A percentile compares a stretch with the other conserved stretches of the same genome.
Evolutionary conservation across 495 filamentous ascomycete genomes (phyloP).

Genomic region (Penicillium tannophilum): DNA sequence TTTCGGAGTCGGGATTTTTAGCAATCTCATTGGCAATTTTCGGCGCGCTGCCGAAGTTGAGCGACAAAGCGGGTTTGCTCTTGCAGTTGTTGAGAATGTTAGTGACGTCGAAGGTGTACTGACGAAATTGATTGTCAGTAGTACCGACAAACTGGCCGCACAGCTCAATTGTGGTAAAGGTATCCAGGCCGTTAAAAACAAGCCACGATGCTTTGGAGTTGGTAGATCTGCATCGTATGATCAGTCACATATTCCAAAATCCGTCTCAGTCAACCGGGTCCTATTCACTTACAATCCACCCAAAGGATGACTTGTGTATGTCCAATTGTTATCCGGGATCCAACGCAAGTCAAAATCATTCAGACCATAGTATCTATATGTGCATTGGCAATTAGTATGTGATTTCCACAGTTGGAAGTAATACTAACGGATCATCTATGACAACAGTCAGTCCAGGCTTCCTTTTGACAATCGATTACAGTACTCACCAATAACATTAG

Average conservation of each 20-base stretch:
- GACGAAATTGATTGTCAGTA: constrained; percentile 72
- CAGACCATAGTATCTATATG: constrained; percentile 49
- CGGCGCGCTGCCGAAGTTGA: constrained; percentile 60
- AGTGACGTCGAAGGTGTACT: constrained; percentile 69
- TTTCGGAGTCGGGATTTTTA: constrained; percentile 53
- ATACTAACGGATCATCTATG: constrained; percentile 53
- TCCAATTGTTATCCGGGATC: constrained; percentile 64
- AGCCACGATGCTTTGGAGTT: constrained; percentile 49
- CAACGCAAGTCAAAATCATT: constrained; percentile 67
- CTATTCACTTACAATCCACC: constrained; percentile 44
- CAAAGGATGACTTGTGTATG: constrained; percentile 58
- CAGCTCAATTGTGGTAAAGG: constrained; percentile 62
- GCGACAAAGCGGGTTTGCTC: constrained; percentile 41
- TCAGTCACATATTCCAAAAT: not conserved
- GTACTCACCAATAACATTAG: constrained; percentile 48
- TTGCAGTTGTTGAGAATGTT: constrained; percentile 49
- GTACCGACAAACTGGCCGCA: constrained; percentile 62
- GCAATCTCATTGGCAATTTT: constrained; percentile 58
- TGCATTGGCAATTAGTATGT: constrained; percentile 9
- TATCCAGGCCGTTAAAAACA: constrained; percentile 68
- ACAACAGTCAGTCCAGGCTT: constrained; percentile 5
- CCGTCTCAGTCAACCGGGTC: not conserved
- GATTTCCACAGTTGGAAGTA: not conserved
- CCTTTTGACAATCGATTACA: not conserved
- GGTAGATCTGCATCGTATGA: constrained; percentile 14